Evolutionary conservation across 768 basidiomycete species (phyloP).

Genomic region (Leccinum barrowsii): DNA sequence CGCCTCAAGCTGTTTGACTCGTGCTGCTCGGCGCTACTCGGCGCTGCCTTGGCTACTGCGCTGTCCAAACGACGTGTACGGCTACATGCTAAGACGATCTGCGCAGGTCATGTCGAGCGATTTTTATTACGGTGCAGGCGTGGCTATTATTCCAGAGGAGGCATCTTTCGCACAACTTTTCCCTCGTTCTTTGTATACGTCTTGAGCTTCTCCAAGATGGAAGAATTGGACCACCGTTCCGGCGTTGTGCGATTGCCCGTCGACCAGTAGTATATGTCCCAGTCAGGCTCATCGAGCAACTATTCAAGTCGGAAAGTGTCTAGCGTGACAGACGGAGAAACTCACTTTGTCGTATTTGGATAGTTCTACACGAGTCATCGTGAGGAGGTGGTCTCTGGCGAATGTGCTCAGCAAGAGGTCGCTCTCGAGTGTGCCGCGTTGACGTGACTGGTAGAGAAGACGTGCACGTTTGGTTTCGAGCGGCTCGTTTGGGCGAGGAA

Average conservation of each 20-base stretch:
- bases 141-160: constrained; percentile 45
- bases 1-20: no score
- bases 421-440: constrained; percentile 91
- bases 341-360: constrained; percentile 87
- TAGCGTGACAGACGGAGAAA: constrained; percentile 5
- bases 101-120: not conserved
- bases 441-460: constrained; percentile 89
- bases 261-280: constrained; percentile 99
- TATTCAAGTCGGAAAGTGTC: constrained; percentile 28
- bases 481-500: constrained; percentile 70
- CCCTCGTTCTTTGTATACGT: constrained; percentile 90
- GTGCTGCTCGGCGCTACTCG: no score
- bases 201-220: constrained; percentile 65
- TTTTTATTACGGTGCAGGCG: not conserved
- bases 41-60: no score
- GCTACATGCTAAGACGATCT: not conserved
- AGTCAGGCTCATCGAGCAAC: constrained; percentile 91
- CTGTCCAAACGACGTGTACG: no score
- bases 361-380: constrained; percentile 71
- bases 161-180: constrained; percentile 91
- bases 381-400: constrained; percentile 67
- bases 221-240: constrained; percentile 63
- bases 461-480: constrained; percentile 71
- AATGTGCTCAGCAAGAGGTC: constrained; percentile 93
- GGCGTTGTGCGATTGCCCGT: constrained; percentile 77